These are phyloP conservation scores for Striga asiatica DNA, from an alignment of 257 asterid genomes.

Conservation along the genomic window DNA sequence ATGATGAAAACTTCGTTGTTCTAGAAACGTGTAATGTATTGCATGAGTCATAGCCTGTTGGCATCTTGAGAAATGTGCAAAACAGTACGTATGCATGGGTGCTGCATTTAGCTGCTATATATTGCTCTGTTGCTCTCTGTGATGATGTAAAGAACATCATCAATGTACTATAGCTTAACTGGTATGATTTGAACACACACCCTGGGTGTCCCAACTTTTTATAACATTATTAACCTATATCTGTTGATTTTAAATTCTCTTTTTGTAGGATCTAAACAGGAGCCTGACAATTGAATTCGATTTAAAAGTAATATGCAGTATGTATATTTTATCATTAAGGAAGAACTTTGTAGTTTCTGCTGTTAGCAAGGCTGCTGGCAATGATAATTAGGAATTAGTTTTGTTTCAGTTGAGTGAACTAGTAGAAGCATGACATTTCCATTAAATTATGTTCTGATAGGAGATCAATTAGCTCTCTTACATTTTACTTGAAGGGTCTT, in stretches of 20 bases:
- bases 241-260: background rate
- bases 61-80: slow-evolving; percentile 8
- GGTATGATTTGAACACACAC: background rate
- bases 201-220: background rate
- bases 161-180: background rate
- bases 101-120: background rate
- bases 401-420: background rate
- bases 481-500: background rate
- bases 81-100: background rate
- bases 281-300: slow-evolving; percentile 1
- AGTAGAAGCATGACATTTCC: background rate
- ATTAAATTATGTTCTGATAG: background rate
- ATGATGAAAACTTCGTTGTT: background rate
- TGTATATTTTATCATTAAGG: background rate
- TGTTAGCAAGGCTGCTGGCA: background rate
- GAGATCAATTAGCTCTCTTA: background rate
- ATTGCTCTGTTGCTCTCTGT: background rate
- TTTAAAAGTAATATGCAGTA: background rate
- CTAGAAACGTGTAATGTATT: slow-evolving; percentile 2
- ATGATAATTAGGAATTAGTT: background rate
- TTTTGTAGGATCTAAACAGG: no score
- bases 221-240: background rate
- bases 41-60: background rate
- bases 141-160: background rate
- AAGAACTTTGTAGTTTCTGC: background rate